Percentiles rank a stretch among this genome's conserved stretches.
Conservation (phyloP, 768 basidiomycete genomes). For the Panellus pusillus region DNA sequence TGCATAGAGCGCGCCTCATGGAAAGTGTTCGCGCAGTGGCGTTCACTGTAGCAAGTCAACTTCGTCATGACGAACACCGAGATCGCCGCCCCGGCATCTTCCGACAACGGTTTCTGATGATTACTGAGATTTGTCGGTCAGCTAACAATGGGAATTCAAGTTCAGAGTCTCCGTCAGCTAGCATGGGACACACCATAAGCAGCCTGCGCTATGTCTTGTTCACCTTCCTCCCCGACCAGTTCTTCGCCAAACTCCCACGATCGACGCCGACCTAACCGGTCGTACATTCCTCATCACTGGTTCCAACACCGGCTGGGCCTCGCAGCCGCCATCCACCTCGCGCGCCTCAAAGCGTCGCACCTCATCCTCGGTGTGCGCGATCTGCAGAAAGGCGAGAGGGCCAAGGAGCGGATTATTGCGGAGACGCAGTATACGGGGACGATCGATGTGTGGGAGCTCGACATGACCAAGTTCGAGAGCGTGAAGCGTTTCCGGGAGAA, state of each 20-base stretch:
- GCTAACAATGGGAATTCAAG: too few relatives aligned
- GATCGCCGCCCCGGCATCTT: too few relatives aligned
- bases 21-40: too few relatives aligned
- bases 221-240: background rate
- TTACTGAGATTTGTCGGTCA: too few relatives aligned
- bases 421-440: background rate
- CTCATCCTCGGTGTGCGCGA: background rate
- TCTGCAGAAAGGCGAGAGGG: background rate
- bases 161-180: too few relatives aligned
- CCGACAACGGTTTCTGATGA: too few relatives aligned
- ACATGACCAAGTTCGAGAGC: slow-evolving; percentile 32
- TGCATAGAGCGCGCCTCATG: too few relatives aligned
- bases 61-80: too few relatives aligned
- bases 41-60: too few relatives aligned
- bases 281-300: background rate
- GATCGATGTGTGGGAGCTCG: background rate
- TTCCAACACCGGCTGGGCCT: background rate
- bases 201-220: too few relatives aligned
- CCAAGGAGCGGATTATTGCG: background rate
- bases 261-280: background rate
- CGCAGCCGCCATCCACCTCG: background rate
- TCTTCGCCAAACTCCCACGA: background rate
- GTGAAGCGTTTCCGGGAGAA: slow-evolving; percentile 31
- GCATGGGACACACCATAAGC: too few relatives aligned
- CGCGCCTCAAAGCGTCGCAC: background rate